A percentile compares a stretch with the other conserved stretches of the same genome.
phyloP scores from a whole-genome alignment of 2,329 filamentous ascomycete species.

The Graphiopsis chlorocephala region DNA sequence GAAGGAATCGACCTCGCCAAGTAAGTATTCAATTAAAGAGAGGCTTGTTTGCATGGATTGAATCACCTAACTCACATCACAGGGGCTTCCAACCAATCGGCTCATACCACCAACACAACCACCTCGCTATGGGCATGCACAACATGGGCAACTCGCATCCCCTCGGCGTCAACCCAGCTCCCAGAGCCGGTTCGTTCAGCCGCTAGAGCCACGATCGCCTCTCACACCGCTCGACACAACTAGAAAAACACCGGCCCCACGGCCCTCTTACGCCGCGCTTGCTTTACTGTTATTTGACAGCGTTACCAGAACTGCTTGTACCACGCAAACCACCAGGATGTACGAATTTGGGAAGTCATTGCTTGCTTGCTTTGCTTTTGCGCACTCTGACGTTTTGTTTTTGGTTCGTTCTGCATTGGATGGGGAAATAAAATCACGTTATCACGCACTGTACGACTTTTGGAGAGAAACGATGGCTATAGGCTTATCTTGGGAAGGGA shows the following conservation, averaged over 20 bases:
- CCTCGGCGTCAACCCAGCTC: slow-evolving; percentile 4
- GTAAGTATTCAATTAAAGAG: slow-evolving; percentile 34
- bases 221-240: background rate
- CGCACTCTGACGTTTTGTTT: background rate
- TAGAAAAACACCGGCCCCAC: background rate
- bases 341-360: background rate
- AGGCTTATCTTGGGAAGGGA: background rate
- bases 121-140: slow-evolving; percentile 18
- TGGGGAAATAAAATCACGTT: background rate
- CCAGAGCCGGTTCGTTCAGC: slow-evolving; percentile 10
- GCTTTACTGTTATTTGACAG: background rate
- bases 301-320: background rate
- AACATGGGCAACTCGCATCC: slow-evolving; percentile 15
- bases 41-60: background rate
- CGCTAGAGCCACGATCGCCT: background rate
- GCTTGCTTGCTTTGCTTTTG: background rate
- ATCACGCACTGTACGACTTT: slow-evolving; percentile 2
- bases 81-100: slow-evolving; percentile 52
- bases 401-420: background rate
- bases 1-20: slow-evolving; percentile 50
- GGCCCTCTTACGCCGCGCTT: background rate
- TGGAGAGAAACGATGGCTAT: background rate
- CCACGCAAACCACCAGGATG: background rate
- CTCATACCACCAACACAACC: slow-evolving; percentile 42
- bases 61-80: slow-evolving; percentile 21